Conservation (phyloP, 345 rosid species). For the Durio zibethinus region DNA sequence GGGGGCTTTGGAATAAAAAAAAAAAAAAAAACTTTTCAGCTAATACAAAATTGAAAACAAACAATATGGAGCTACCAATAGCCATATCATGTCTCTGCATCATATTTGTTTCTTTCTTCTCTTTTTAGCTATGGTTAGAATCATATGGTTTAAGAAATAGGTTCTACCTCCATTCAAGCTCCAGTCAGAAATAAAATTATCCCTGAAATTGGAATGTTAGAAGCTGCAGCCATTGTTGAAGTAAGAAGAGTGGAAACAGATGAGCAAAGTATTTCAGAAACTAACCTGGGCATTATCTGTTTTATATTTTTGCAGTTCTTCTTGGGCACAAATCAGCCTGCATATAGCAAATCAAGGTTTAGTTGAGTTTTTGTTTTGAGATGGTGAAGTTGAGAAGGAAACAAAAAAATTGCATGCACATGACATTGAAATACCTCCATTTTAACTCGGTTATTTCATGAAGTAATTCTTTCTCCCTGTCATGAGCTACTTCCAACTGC, state of each 20-base stretch:
- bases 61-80: not conserved
- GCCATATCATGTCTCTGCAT: not conserved
- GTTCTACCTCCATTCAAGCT: not conserved
- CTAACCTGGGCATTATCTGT: constrained; percentile 66
- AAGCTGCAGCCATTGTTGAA: not conserved
- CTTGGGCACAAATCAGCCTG: constrained; percentile 81
- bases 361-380: not conserved
- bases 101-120: constrained; percentile 5
- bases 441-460: constrained; percentile 82
- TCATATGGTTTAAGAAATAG: not conserved
- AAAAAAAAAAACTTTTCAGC: not conserved
- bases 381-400: not conserved
- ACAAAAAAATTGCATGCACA: not conserved
- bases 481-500: constrained; percentile 90
- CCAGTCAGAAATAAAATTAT: not conserved
- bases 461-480: constrained; percentile 86
- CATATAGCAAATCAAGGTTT: constrained; percentile 14
- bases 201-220: constrained; percentile 6
- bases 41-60: not conserved
- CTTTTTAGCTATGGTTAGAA: not conserved
- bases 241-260: not conserved
- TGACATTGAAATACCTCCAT: constrained; percentile 57
- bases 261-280: not conserved
- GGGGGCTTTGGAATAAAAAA: not conserved
- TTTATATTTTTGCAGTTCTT: constrained; percentile 77